These are phyloP conservation scores for Hymenoscyphus occultus DNA, from an alignment of 2,329 filamentous ascomycete species.

Conservation along the genomic window DNA sequence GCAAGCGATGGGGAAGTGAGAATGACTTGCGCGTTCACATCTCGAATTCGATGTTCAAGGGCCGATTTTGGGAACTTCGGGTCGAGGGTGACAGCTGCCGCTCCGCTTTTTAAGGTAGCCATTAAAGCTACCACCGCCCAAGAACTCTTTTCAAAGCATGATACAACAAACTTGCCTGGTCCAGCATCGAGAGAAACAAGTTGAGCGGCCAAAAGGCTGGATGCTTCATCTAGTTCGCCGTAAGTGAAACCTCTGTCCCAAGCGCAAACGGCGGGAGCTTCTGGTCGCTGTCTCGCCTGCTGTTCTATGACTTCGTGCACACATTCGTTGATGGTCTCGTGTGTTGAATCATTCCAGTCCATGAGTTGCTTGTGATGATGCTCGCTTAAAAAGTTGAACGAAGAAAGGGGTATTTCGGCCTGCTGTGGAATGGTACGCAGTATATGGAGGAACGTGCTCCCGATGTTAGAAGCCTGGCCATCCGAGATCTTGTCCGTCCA, in stretches of 20 bases:
- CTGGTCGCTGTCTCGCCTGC: slow-evolving; percentile 1
- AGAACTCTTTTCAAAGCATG: slow-evolving; percentile 32
- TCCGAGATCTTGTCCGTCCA: slow-evolving; percentile 42
- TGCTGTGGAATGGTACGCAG: slow-evolving; percentile 34
- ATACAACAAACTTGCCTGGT: slow-evolving; percentile 22
- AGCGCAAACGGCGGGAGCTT: slow-evolving; percentile 25
- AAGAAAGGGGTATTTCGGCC: slow-evolving; percentile 9
- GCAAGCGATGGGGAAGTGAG: slow-evolving; percentile 9
- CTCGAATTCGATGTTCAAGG: slow-evolving; percentile 12
- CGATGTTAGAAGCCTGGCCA: slow-evolving; percentile 40
- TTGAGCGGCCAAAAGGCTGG: slow-evolving; percentile 18
- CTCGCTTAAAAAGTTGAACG: slow-evolving; percentile 8
- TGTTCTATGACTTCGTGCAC: slow-evolving; percentile 10
- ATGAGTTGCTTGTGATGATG: slow-evolving; percentile 12
- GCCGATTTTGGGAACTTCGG: slow-evolving; percentile 32
- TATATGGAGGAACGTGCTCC: slow-evolving; percentile 38
- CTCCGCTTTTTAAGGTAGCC: slow-evolving; percentile 29
- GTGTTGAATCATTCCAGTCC: slow-evolving; percentile 9
- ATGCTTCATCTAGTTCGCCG: slow-evolving; percentile 23
- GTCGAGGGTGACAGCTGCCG: slow-evolving; percentile 32
- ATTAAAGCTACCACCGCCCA: slow-evolving; percentile 30
- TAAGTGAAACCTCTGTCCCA: slow-evolving; percentile 33
- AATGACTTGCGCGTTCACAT: slow-evolving; percentile 10
- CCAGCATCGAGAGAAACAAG: slow-evolving; percentile 21
- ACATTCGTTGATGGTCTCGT: slow-evolving; percentile 7